These are phyloP conservation scores for Phytophthora pluvialis DNA, from an alignment of 352 stramenopile genomes.

Conservation along the genomic window DNA sequence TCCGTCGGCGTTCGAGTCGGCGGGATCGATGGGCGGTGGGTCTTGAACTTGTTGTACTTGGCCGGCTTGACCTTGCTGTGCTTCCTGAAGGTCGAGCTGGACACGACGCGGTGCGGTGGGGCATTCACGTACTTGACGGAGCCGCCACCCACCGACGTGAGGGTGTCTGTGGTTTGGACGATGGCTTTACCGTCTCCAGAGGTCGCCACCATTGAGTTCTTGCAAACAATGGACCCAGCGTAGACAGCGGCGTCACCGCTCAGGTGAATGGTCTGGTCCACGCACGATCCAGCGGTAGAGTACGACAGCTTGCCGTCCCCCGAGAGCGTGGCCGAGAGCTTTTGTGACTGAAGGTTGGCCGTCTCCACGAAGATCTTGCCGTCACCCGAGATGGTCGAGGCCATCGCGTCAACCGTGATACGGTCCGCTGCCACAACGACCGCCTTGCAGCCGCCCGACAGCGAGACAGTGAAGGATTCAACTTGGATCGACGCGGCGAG, in stretches of 20 bases:
- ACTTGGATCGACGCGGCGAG: slow-evolving; percentile 34
- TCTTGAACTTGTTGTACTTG: slow-evolving; percentile 40
- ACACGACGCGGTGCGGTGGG: slow-evolving; percentile 32
- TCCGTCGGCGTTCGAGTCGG: slow-evolving; percentile 22
- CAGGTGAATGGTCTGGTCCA: slow-evolving; percentile 28
- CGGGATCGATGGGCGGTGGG: slow-evolving; percentile 9
- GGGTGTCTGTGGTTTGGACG: slow-evolving; percentile 34
- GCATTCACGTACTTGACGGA: slow-evolving; percentile 45
- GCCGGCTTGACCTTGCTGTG: slow-evolving; percentile 37
- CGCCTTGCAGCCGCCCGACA: slow-evolving; percentile 22
- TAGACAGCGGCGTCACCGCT: slow-evolving; percentile 29
- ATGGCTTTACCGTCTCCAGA: slow-evolving; percentile 34
- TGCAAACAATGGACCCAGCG: slow-evolving; percentile 34
- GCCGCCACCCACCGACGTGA: slow-evolving; percentile 28
- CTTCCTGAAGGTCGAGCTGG: slow-evolving; percentile 28
- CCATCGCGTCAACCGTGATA: slow-evolving; percentile 24
- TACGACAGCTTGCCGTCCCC: slow-evolving; percentile 35
- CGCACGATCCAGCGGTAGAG: slow-evolving; percentile 24
- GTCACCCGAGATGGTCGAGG: slow-evolving; percentile 23
- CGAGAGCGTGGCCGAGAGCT: slow-evolving; percentile 16
- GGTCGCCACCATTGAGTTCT: slow-evolving; percentile 22
- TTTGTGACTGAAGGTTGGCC: slow-evolving; percentile 23
- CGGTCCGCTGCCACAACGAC: slow-evolving; percentile 14
- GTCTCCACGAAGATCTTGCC: slow-evolving; percentile 37
- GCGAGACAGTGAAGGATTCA: slow-evolving; percentile 9